Percentiles rank a stretch among this genome's conserved stretches.
These are phyloP conservation scores for Patellaria atrata DNA, from an alignment of 495 filamentous ascomycete species.

Conservation along the genomic window DNA sequence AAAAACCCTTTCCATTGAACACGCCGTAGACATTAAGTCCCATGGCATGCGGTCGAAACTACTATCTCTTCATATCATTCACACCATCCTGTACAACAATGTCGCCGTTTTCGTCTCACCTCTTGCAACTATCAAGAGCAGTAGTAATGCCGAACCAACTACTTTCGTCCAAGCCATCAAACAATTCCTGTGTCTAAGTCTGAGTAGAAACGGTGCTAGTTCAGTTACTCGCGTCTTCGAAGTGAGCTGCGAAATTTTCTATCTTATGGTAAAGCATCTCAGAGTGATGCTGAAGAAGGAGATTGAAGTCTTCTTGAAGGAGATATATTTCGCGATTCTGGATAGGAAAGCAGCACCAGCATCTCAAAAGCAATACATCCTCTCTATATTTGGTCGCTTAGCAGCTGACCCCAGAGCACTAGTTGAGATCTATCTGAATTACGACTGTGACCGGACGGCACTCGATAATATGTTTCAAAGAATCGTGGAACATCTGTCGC, in stretches of 20 bases:
- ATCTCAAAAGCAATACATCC: constrained; percentile 83
- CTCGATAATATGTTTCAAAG: constrained; percentile 95
- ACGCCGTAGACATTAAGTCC: constrained; percentile 80
- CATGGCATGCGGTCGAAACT: constrained; percentile 96
- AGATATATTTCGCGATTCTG: constrained; percentile 89
- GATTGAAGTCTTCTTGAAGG: constrained; percentile 93
- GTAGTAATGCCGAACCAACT: constrained; percentile 68
- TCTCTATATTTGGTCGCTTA: constrained; percentile 70
- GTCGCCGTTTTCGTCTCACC: constrained; percentile 77
- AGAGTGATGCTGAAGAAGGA: constrained; percentile 96
- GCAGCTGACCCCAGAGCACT: constrained; percentile 74
- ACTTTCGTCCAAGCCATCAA: constrained; percentile 90
- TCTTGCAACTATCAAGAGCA: constrained; percentile 75
- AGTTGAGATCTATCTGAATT: constrained; percentile 96
- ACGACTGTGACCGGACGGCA: constrained; percentile 85
- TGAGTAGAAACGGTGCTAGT: constrained; percentile 89
- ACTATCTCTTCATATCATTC: constrained; percentile 84
- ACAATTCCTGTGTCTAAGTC: constrained; percentile 84
- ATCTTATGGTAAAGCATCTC: constrained; percentile 89
- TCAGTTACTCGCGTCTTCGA: constrained; percentile 85
- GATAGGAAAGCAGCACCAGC: constrained; percentile 74
- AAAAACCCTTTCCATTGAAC: constrained; percentile 74
- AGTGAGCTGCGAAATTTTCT: constrained; percentile 93
- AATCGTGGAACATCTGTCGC: constrained; percentile 83
- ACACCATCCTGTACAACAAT: constrained; percentile 86